phyloP scores from a whole-genome alignment of 495 filamentous ascomycete genomes.

The Trichoderma asperelloides region DNA sequence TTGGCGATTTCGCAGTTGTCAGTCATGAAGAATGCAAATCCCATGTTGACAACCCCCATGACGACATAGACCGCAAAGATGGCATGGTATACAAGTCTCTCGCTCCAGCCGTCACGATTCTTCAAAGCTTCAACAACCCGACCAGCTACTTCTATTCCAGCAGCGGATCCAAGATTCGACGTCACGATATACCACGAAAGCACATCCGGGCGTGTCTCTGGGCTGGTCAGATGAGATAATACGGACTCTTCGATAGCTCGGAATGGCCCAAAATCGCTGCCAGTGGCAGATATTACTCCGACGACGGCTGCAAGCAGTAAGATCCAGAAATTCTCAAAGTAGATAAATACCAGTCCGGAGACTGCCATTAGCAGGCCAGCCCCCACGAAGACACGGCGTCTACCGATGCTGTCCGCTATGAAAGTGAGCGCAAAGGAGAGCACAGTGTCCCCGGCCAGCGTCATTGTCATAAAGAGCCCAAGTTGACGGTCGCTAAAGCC shows the following conservation, averaged over 20 bases:
- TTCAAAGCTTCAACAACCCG: constrained; percentile 27
- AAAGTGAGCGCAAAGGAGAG: constrained; percentile 70
- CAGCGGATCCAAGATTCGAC: constrained; percentile 22
- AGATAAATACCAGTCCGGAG: constrained; percentile 59
- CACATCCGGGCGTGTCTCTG: constrained; percentile 59
- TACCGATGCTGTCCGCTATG: constrained; percentile 65
- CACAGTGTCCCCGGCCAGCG: constrained; percentile 67
- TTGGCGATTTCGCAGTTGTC: constrained; percentile 28
- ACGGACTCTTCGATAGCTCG: constrained; percentile 77
- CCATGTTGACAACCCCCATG: constrained; percentile 29
- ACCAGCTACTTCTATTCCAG: constrained; percentile 29
- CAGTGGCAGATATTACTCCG: constrained; percentile 72
- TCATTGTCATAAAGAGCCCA: constrained; percentile 84
- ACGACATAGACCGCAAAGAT: constrained; percentile 29
- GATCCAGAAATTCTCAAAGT: constrained; percentile 63
- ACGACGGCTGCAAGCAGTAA: constrained; percentile 66
- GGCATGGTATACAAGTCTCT: constrained; percentile 29
- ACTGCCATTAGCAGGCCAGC: constrained; percentile 62
- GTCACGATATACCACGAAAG: constrained; percentile 73
- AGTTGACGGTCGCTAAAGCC: constrained; percentile 56
- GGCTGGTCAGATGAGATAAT: constrained; percentile 58
- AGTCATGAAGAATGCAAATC: constrained; percentile 21
- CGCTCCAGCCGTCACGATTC: constrained; percentile 23
- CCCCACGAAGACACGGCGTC: constrained; percentile 54
- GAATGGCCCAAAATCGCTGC: constrained; percentile 77